Base-by-base conservation (phyloP, 306 rosid species). In the Sindora glabra region DNA sequence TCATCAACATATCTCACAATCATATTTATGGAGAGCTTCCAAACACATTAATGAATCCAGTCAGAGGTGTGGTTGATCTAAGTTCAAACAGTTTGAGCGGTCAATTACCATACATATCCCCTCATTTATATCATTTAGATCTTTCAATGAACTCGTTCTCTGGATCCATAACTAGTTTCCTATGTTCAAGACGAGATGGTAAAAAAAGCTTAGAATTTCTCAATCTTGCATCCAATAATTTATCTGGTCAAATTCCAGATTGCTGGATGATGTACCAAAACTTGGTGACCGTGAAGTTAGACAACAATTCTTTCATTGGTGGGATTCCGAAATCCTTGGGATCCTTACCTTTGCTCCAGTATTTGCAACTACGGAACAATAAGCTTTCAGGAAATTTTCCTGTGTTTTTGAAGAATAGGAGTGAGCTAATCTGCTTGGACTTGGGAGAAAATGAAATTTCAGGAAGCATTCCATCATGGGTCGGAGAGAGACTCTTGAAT, bases 401-500 rank as follows among this genome's bases (percentile, higher is more conserved):
- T 1, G 21, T n/a, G n/a, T n/a, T 14, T 3, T 23, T 56, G 48
- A 38, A 21, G 34, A 56, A 38, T n/a, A 21, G 14, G 5, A 23
- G n/a, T 9, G n/a, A 7, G 5, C 23, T 56, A 21, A 8, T 56
- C 22, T 19, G n/a, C 16, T 37, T 38, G 23, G 36, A 56, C 17
- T 23, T 56, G 7, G 10, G 36, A 27, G 19, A 22, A 1, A 56
- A 56, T 38, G 7, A 14, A 22, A 4, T 37, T 37, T 37, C 19
- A 2, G 59, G 42, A 39, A 38, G 5, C 6, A 57, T 57, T 38
- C 34, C 63, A 14, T 10, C 49, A 38, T 39, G 49, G 71, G 15
- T 49, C 34, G 72, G 56, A 21, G 14, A 72, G 15, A 40, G 49
- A 12, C 14, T 72, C 13, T n/a, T 19, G 27, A 40, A 26, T 57